Evolutionary conservation across 192 early-diverging fungal species (phyloP).

Genomic region (Coemansia furcata): DNA sequence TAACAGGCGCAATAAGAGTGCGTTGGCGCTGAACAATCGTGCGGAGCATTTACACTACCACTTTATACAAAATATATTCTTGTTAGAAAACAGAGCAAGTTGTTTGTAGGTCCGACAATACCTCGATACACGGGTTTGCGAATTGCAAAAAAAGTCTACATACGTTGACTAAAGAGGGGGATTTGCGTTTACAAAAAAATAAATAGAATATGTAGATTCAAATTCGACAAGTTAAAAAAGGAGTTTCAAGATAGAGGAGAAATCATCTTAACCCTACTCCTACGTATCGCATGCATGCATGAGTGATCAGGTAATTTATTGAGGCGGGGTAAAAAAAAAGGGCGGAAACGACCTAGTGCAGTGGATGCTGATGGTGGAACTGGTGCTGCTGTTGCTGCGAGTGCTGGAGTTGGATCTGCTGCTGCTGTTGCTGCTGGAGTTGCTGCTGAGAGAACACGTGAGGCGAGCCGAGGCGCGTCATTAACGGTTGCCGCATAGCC

Average conservation of each 20-base stretch:
- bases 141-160: neutral
- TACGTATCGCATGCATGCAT: neutral
- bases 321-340: neutral
- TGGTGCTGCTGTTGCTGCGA: neutral
- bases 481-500: conserved; percentile 6
- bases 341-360: neutral
- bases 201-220: neutral
- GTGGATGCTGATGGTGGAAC: conserved; percentile 1
- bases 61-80: neutral
- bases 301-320: neutral
- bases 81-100: neutral
- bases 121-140: neutral
- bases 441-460: conserved; percentile 21
- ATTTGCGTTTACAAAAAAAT: neutral
- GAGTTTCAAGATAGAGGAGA: too few species aligned
- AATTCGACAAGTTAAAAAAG: neutral
- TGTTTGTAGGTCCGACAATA: neutral
- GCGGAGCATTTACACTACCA: conserved; percentile 32
- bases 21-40: conserved; percentile 29
- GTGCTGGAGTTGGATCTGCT: neutral
- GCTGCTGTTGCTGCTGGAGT: conserved; percentile 1
- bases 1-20: conserved; percentile 8
- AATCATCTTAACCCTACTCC: neutral
- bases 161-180: neutral
- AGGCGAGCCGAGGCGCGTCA: conserved; percentile 8